Base-by-base conservation (phyloP, 2,329 filamentous ascomycete species). In the Talaromyces albobiverticillius region DNA sequence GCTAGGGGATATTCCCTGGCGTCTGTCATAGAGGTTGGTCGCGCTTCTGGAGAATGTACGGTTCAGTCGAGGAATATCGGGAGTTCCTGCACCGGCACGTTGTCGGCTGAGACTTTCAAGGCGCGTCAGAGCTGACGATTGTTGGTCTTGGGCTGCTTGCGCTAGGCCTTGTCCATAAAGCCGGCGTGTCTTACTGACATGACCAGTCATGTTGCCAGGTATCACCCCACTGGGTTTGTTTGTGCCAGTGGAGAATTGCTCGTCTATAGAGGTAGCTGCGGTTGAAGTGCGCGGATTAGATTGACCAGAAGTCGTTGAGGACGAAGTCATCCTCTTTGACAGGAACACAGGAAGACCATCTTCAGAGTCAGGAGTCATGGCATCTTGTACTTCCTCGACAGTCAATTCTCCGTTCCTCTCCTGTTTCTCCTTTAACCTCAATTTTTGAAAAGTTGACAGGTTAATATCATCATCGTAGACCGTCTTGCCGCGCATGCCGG, bases 391-490 rank as follows among this genome's bases (percentile, higher is more conserved):
- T 13, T 71, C 67, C 25, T 74, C 67, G 9, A 70, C 64, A 2
- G 75, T 14, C 14, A 36, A 65, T 10, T 77, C 74, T 4, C 76
- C 62, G 2, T 71, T 68, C 51, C 72, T 74, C 57, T 76, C 77
- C 57, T 80, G 77, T 64, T 76, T 83, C 50, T 78, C 76, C 54
- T 70, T 70, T 41, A 73, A 64, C 53, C 86, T 81, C 74, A 89
- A 83, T 64, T 83, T 88, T 64, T 95, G 91, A 64, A 96, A 96
- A 8, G 89, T 81, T 2, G 92, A 95, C 69, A 87, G 75, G 23
- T 86, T 83, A 16, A 96, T 82, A 69, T 99, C 94, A 61, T 94
- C 86, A 23, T 95, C 91, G 65, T 96, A 97, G 2, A 96, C 71
- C 0, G 85, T 80, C 59, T 83, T 86, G 22, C 82, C 88, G 43